Percentiles rank a stretch among this genome's conserved stretches.
phyloP scores from a whole-genome alignment of 208 protist genomes.

The Acanthamoeba sp. region DNA sequence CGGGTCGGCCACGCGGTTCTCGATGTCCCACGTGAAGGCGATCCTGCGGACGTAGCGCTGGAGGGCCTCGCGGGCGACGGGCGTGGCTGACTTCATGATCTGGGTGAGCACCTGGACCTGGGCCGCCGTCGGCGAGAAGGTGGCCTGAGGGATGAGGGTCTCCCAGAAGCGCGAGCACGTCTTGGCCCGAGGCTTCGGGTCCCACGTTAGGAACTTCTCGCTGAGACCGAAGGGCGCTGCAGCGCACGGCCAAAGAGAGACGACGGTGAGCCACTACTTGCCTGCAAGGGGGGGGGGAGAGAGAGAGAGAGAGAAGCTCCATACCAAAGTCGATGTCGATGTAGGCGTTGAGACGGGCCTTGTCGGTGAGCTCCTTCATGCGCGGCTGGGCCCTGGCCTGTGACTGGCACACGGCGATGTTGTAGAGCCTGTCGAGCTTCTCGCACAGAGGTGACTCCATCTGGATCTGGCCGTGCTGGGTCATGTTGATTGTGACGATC shows the following conservation, averaged over 20 bases:
- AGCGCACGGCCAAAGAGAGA: too few species aligned
- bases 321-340: slow-evolving; percentile 53
- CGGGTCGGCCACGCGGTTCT: slow-evolving; percentile 21
- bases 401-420: slow-evolving; percentile 32
- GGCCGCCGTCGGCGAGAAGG: neutral
- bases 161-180: slow-evolving; percentile 55
- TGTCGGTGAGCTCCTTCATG: slow-evolving; percentile 50
- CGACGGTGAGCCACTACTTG: too few species aligned
- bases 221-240: slow-evolving; percentile 11
- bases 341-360: slow-evolving; percentile 41
- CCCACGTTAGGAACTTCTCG: neutral
- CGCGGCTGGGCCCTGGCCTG: neutral
- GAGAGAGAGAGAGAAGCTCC: too few species aligned
- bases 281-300: too few species aligned
- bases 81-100: neutral
- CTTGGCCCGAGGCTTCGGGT: neutral
- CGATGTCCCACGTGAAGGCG: slow-evolving; percentile 39
- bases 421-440: slow-evolving; percentile 29
- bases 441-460: neutral
- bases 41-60: slow-evolving; percentile 36
- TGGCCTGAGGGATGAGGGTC: neutral
- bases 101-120: neutral
- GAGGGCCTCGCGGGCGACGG: neutral
- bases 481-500: slow-evolving; percentile 69
- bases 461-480: neutral